A percentile compares a stretch with the other conserved stretches of the same genome.
phyloP scores from a whole-genome alignment of 148 eudicot genomes.

The Cornus controversa region DNA sequence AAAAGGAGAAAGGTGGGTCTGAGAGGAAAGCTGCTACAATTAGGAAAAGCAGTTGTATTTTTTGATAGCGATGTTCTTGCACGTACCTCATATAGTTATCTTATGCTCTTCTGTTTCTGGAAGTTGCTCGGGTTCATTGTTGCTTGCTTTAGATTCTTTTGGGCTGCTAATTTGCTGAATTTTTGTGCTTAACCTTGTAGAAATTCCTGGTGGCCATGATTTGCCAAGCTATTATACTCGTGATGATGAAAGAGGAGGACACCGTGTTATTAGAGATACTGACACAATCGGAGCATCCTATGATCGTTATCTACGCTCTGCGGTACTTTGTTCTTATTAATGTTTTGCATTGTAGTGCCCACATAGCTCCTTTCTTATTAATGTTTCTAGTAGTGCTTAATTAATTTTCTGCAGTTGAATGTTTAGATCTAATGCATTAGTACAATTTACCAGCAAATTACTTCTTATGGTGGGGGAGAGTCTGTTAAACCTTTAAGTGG shows the following conservation, averaged over 20 bases:
- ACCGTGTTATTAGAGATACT: slow-evolving; percentile 43
- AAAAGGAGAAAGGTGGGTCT: too few relatives aligned
- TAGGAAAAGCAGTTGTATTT: too few relatives aligned
- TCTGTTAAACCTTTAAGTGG: slow-evolving; percentile 47
- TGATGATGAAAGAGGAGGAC: slow-evolving; percentile 43
- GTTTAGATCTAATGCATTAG: slow-evolving; percentile 11
- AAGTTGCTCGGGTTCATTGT: too few relatives aligned
- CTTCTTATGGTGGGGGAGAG: slow-evolving; percentile 51
- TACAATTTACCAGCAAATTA: slow-evolving; percentile 46
- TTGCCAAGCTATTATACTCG: slow-evolving; percentile 45
- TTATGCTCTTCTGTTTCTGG: too few relatives aligned
- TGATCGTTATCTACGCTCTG: slow-evolving; percentile 56
- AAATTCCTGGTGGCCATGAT: slow-evolving; percentile 60
- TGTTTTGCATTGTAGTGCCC: background rate
- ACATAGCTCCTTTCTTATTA: background rate
- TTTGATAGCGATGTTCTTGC: too few relatives aligned
- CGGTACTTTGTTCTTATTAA: slow-evolving; percentile 31
- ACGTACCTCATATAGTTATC: too few relatives aligned
- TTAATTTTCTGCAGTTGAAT: background rate
- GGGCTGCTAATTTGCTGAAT: slow-evolving; percentile 12
- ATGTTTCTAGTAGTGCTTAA: too few relatives aligned
- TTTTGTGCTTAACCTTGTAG: slow-evolving; percentile 31
- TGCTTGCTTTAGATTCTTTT: background rate
- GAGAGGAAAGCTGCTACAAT: too few relatives aligned
- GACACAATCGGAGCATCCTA: slow-evolving; percentile 70